Percentiles rank a stretch among this genome's conserved stretches.
These are phyloP conservation scores for Rhododendron griersonianum DNA, from an alignment of 148 eudicot genomes.

Conservation along the genomic window DNA sequence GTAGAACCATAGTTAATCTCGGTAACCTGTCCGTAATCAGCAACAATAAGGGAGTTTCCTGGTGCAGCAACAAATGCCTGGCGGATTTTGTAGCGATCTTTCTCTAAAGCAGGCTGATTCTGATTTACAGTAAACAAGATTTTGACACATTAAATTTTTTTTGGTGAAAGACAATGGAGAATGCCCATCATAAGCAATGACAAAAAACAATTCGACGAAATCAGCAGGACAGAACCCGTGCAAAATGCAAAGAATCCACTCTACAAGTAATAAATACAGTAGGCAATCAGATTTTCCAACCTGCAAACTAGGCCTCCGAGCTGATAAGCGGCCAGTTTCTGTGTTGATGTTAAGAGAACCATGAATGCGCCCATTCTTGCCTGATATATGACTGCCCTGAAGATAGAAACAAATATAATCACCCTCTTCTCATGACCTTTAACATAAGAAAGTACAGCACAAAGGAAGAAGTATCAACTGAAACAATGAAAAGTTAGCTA, in stretches of 20 bases:
- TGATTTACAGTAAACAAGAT: conserved; percentile 29
- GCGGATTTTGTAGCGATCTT: conserved; percentile 96
- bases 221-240: background rate
- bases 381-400: conserved; percentile 74
- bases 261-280: background rate
- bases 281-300: conserved; percentile 20
- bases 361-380: conserved; percentile 87
- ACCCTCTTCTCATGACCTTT: background rate
- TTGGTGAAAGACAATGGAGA: conserved; percentile 10
- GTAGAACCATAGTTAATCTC: conserved; percentile 1
- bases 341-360: conserved; percentile 96
- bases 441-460: background rate
- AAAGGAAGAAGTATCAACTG: background rate
- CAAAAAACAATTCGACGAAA: background rate
- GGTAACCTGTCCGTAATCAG: conserved; percentile 97
- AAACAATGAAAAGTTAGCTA: background rate
- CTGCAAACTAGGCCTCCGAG: conserved; percentile 98
- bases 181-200: background rate
- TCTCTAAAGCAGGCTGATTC: conserved; percentile 99
- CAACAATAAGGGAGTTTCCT: conserved; percentile 90
- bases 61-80: conserved; percentile 92
- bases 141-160: background rate
- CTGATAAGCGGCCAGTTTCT: conserved; percentile 96
- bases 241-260: background rate
- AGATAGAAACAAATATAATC: conserved; percentile 12